phyloP scores from a whole-genome alignment of 176 grass and related monocot species.

The Elaeis guineensis region DNA sequence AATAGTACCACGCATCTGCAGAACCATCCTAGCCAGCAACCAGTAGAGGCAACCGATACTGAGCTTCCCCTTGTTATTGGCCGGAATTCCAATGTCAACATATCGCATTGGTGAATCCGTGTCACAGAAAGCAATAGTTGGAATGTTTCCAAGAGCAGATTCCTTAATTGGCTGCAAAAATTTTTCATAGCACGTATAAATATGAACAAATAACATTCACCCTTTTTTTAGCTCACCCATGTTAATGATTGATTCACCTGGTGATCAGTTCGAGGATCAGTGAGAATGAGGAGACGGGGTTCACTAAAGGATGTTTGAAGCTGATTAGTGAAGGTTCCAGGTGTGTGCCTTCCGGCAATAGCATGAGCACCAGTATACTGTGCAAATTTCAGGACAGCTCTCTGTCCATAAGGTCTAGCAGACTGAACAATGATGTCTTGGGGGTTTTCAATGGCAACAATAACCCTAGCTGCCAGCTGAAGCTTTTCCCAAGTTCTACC shows the following conservation, averaged over 20 bases:
- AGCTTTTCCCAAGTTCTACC: constrained; percentile 3
- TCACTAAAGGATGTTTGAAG: constrained; percentile 10
- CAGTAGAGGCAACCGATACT: constrained; percentile 9
- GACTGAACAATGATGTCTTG: constrained; percentile 14
- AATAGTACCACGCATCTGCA: constrained; percentile 9
- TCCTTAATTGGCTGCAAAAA: constrained; percentile 10
- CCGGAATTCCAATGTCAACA: constrained; percentile 15
- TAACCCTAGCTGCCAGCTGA: constrained; percentile 1
- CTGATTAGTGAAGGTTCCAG: constrained; percentile 9
- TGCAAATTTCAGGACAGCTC: constrained; percentile 15
- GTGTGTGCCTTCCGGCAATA: constrained; percentile 7
- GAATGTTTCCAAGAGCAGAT: constrained; percentile 6
- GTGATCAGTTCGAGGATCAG: constrained; percentile 5
- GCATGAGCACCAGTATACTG: constrained; percentile 9
- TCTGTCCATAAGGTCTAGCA: constrained; percentile 6
- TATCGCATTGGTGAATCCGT: constrained; percentile 11
- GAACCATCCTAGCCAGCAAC: constrained; percentile 6
- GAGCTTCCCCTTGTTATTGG: constrained; percentile 10
- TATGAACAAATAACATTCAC: too few species aligned
- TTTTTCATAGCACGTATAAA: neutral
- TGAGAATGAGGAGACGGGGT: constrained; percentile 10
- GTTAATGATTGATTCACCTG: too few species aligned
- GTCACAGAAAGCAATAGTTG: constrained; percentile 6
- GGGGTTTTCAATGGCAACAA: constrained; percentile 13
- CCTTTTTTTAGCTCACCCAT: too few species aligned